phyloP scores from a whole-genome alignment of 805 yeast genomes.

The Cyberlindnera subsufficiens region DNA sequence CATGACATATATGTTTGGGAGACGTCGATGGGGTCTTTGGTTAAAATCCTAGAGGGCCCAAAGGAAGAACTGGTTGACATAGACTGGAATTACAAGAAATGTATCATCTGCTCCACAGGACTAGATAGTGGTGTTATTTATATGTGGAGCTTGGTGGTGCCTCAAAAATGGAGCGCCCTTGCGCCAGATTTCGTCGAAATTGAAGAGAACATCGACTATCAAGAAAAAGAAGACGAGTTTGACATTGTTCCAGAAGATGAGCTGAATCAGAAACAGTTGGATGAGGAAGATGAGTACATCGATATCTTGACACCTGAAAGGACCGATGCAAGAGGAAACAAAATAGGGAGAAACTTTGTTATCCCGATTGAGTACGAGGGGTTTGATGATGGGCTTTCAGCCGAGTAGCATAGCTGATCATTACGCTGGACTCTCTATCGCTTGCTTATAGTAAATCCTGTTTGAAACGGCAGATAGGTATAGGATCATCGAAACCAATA shows the following conservation, averaged over 20 bases:
- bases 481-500: too few species aligned
- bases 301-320: slow-evolving; percentile 64
- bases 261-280: slow-evolving; percentile 51
- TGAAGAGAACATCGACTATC: slow-evolving; percentile 84
- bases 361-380: slow-evolving; percentile 43
- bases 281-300: slow-evolving; percentile 58
- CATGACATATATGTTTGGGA: slow-evolving; percentile 94
- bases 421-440: too few species aligned
- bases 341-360: slow-evolving; percentile 47
- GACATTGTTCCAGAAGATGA: slow-evolving; percentile 70
- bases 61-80: slow-evolving; percentile 82
- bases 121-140: slow-evolving; percentile 79
- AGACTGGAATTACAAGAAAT: slow-evolving; percentile 76
- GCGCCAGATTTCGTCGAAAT: slow-evolving; percentile 96
- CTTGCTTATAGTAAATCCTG: too few species aligned
- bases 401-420: too few species aligned
- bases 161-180: slow-evolving; percentile 93
- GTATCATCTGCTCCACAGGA: slow-evolving; percentile 78
- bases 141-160: slow-evolving; percentile 74
- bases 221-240: slow-evolving; percentile 88
- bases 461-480: too few species aligned
- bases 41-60: slow-evolving; percentile 86
- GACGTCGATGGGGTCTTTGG: slow-evolving; percentile 78
- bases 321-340: slow-evolving; percentile 70
- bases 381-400: too few species aligned